A percentile compares a stretch with the other conserved stretches of the same genome.
Conservation (phyloP, 306 rosid genomes). For the Trifolium pratense region DNA sequence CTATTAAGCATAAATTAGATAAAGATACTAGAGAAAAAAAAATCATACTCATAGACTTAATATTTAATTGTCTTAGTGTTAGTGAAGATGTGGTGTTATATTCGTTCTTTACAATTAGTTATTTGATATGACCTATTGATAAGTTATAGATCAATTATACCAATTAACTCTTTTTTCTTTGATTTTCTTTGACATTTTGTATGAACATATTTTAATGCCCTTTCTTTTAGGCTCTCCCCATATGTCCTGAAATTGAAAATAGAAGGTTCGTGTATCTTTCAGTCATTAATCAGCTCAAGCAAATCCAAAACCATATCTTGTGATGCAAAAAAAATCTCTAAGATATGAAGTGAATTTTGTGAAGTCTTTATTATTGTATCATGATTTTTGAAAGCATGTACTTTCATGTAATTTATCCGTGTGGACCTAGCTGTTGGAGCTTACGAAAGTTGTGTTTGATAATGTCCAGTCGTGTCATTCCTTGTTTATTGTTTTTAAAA, state of each 20-base stretch:
- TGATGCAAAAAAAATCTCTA: background rate
- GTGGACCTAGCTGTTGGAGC: slow-evolving; percentile 22
- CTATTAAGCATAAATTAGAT: background rate
- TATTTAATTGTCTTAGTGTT: background rate
- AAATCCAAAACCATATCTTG: background rate
- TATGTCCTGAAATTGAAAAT: no score
- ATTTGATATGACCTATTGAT: no score
- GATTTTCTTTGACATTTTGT: no score
- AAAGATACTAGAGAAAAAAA: background rate
- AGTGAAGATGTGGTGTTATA: background rate
- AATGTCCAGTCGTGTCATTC: background rate
- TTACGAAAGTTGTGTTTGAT: background rate
- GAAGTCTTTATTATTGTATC: background rate
- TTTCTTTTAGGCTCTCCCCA: no score
- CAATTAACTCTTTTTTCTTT: background rate
- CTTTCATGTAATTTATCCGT: background rate
- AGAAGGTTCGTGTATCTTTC: background rate
- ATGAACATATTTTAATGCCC: no score
- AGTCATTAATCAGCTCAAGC: background rate
- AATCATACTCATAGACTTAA: background rate
- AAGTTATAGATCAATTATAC: no score
- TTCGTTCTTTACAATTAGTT: no score
- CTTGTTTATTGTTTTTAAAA: background rate
- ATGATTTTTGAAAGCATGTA: background rate
- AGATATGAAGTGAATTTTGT: background rate